phyloP scores from a whole-genome alignment of 495 filamentous ascomycete species.

The Polyplosphaeria fusca region DNA sequence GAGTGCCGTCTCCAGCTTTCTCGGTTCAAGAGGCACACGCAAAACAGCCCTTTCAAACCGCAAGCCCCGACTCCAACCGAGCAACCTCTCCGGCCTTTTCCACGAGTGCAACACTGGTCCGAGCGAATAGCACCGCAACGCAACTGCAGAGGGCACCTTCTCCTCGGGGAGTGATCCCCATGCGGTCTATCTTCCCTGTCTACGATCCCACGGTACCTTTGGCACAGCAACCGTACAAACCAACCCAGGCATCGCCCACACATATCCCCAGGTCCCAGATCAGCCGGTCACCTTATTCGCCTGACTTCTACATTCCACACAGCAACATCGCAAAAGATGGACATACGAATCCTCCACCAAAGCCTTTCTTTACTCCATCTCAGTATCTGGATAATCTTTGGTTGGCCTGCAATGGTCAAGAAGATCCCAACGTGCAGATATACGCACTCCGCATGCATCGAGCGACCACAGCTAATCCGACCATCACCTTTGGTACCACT shows the following conservation, averaged over 20 bases:
- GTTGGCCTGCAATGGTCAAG: constrained; percentile 56
- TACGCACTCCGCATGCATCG: constrained; percentile 48
- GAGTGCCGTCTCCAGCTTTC: constrained; percentile 23
- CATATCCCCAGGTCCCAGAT: constrained; percentile 56
- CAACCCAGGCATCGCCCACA: constrained; percentile 53
- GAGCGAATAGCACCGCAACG: constrained; percentile 35
- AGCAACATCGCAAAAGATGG: constrained; percentile 12
- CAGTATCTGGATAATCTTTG: constrained; percentile 51
- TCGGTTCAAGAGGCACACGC: constrained; percentile 4
- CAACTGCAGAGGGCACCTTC: constrained; percentile 25
- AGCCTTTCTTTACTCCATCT: constrained; percentile 38
- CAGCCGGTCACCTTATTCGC: constrained; percentile 55
- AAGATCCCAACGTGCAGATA: constrained; percentile 40
- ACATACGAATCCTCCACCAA: constrained; percentile 17
- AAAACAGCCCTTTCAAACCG: background rate
- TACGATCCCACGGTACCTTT: constrained; percentile 71
- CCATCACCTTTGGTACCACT: constrained; percentile 34
- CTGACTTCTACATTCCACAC: constrained; percentile 38
- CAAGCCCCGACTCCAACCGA: constrained; percentile 25
- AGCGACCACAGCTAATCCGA: constrained; percentile 21
- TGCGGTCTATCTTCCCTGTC: constrained; percentile 76
- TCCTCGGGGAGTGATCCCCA: constrained; percentile 44
- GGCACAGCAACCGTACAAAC: constrained; percentile 65
- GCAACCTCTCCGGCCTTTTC: constrained; percentile 30
- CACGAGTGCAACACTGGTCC: constrained; percentile 28